Evolutionary conservation across 1,284 basidiomycete genomes (phyloP).

Genomic region (Ceratobasidium sp.): DNA sequence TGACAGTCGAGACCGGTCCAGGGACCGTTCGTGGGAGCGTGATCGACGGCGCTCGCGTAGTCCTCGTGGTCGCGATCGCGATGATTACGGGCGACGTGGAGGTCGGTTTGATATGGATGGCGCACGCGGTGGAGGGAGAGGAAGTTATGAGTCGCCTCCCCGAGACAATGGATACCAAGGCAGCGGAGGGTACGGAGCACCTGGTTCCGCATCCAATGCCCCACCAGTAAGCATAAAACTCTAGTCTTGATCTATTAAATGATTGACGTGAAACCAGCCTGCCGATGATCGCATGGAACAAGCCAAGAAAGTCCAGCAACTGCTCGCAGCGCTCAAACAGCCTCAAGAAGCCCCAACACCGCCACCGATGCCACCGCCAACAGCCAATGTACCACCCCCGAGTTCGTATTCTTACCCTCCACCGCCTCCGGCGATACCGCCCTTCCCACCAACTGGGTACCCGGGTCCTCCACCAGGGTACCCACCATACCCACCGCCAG

Average conservation of each 20-base stretch:
- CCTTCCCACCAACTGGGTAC: constrained; percentile 34
- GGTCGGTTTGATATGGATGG: constrained; percentile 45
- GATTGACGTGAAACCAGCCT: constrained; percentile 46
- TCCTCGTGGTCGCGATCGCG: constrained; percentile 19
- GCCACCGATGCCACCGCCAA: constrained; percentile 52
- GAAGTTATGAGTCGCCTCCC: constrained; percentile 52
- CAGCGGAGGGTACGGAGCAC: constrained; percentile 19
- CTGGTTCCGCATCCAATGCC: not conserved
- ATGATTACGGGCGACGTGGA: constrained; percentile 18
- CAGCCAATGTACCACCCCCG: constrained; percentile 10
- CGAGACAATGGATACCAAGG: constrained; percentile 25
- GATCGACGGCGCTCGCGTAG: constrained; percentile 30
- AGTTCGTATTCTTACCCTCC: constrained; percentile 34
- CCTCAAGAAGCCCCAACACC: constrained; percentile 74
- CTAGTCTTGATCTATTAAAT: not conserved
- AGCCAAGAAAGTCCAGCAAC: constrained; percentile 79
- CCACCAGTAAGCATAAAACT: constrained; percentile 24
- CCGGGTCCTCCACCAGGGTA: constrained; percentile 35
- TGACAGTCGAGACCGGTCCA: constrained; percentile 24
- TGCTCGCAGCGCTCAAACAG: constrained; percentile 30
- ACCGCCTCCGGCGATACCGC: constrained; percentile 26
- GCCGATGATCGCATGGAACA: constrained; percentile 78
- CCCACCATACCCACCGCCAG: constrained; percentile 40
- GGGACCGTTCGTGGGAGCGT: constrained; percentile 32
- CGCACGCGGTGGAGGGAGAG: constrained; percentile 54